These are phyloP conservation scores for Tetradesmus obliquus DNA, from an alignment of 139 green algal species.

Conservation along the genomic window DNA sequence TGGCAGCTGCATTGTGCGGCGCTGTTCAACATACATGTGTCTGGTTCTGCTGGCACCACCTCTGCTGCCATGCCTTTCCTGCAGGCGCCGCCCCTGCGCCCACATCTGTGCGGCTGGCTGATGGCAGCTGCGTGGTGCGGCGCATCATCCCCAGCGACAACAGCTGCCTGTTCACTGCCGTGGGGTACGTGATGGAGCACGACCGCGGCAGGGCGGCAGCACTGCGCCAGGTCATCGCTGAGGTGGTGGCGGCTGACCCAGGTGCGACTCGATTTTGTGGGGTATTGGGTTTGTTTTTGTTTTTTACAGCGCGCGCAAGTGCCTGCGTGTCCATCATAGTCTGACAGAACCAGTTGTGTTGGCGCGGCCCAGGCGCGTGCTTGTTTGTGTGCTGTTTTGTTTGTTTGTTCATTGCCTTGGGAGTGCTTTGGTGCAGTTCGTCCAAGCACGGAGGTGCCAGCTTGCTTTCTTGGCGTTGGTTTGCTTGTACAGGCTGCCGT, in stretches of 20 bases:
- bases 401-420: no score
- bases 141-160: slow-evolving; percentile 93
- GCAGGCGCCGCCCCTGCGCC: slow-evolving; percentile 48
- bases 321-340: no score
- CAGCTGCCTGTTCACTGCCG: slow-evolving; percentile 94
- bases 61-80: background rate
- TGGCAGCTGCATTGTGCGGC: slow-evolving; percentile 44
- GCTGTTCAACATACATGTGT: background rate
- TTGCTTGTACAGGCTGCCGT: no score
- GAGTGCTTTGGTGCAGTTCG: no score
- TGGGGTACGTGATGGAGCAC: slow-evolving; percentile 86
- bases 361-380: no score
- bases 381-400: background rate
- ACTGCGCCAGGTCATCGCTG: slow-evolving; percentile 76
- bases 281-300: background rate
- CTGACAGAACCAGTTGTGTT: no score
- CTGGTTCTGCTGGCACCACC: background rate
- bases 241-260: slow-evolving; percentile 77
- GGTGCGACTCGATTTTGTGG: background rate
- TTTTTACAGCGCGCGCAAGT: no score
- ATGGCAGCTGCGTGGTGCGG: slow-evolving; percentile 77
- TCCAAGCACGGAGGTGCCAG: no score
- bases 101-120: slow-evolving; percentile 51
- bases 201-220: slow-evolving; percentile 49
- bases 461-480: no score